Percentiles rank a stretch among this genome's conserved stretches.
These are phyloP conservation scores for Fusarium luffae DNA, from an alignment of 2,329 filamentous ascomycete species.

Conservation along the genomic window DNA sequence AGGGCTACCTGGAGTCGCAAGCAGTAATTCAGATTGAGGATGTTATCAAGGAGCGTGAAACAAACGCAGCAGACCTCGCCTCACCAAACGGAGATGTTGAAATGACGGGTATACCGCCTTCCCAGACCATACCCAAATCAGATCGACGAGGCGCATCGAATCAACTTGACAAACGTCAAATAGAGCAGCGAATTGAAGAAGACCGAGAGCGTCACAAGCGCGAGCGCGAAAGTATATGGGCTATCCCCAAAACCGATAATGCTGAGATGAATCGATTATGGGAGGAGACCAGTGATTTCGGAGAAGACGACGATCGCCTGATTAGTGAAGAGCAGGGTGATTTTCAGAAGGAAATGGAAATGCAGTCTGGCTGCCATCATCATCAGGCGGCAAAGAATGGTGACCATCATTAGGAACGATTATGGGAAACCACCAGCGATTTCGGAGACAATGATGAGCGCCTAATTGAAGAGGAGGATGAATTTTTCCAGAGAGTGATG, in stretches of 20 bases:
- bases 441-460: slow-evolving; percentile 87
- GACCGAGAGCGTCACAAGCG: slow-evolving; percentile 95
- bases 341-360: slow-evolving; percentile 57
- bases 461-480: slow-evolving; percentile 77
- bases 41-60: slow-evolving; percentile 82
- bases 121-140: slow-evolving; percentile 54
- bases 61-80: slow-evolving; percentile 66
- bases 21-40: slow-evolving; percentile 84
- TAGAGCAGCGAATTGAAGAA: slow-evolving; percentile 96
- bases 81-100: slow-evolving; percentile 60
- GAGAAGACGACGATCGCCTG: slow-evolving; percentile 84
- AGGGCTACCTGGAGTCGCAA: slow-evolving; percentile 77
- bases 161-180: slow-evolving; percentile 82
- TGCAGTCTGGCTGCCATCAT: slow-evolving; percentile 54
- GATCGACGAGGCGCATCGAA: slow-evolving; percentile 50
- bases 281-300: slow-evolving; percentile 88
- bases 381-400: slow-evolving; percentile 48
- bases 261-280: slow-evolving; percentile 82
- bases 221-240: slow-evolving; percentile 92
- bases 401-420: slow-evolving; percentile 60
- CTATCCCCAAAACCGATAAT: slow-evolving; percentile 71
- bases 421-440: slow-evolving; percentile 90
- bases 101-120: slow-evolving; percentile 55
- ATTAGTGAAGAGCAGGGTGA: slow-evolving; percentile 77
- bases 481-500: slow-evolving; percentile 58